Evolutionary conservation across 1,284 basidiomycete genomes (phyloP), one percentile per base, ranked within the genome.

Genomic region (Hortiboletus rubellus): DNA sequence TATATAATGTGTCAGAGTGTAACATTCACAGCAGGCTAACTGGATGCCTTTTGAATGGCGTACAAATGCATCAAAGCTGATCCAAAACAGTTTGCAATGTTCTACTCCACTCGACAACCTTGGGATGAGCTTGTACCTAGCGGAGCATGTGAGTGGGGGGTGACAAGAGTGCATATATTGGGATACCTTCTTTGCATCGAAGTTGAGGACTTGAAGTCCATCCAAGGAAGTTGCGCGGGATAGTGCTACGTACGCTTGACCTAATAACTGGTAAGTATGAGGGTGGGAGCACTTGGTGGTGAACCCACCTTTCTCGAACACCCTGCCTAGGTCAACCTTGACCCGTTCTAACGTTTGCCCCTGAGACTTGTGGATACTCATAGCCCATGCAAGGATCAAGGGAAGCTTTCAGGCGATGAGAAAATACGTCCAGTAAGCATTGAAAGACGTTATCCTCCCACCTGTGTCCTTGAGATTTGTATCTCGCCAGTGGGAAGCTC

Each of bases 361-460:
- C 71, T 96, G 94, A 37, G 90, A 91, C 74, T 98, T 97, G 73
- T 98, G 95, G 52, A 97, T 97, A 52, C 91, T 94, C 87, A 94
- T 92, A 0, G 93, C 92, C 92, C 92, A 95, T 0, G 92, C 84
- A n/a, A 94, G 81, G 57, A 95, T 93, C 36, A 96, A 75, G 0
- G 91, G 92, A 3, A 94, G 72, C 89, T 63, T 22, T 46, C 41
- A 50, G 3, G 11, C 43, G 2, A 22, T 60, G 18, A 57, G 52
- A 7, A 46, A 52, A 46, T 7, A n/a, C 7, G 27, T 14, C 7
- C 1, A 24, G 27, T 22, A 50, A 8, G 4, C 3, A 30, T 45
- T 1, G 3, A 50, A 41, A 11, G 33, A 22, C 3, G 14, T 17
- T 4, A 46, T 46, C 7, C 36, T 38, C 56, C 41, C 45, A 89